Evolutionary conservation across 169 alveolate species (phyloP).

Genomic region (Amoebophrya sp.): DNA sequence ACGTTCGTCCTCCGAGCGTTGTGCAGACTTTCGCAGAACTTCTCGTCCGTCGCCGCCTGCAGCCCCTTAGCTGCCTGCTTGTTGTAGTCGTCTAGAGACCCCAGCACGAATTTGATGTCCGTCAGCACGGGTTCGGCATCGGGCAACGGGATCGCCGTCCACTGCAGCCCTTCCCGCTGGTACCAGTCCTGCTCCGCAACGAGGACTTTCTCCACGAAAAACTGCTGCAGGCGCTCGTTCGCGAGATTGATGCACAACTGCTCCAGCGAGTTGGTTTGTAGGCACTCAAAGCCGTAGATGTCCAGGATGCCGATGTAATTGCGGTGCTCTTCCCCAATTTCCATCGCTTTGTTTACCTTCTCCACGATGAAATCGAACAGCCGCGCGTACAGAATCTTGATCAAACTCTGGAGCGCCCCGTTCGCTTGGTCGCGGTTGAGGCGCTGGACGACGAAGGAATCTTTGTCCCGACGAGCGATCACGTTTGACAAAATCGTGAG

Average conservation of each 20-base stretch:
- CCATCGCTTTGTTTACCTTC: conserved; percentile 24
- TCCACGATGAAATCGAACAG: conserved; percentile 31
- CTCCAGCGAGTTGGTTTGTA: conserved; percentile 89
- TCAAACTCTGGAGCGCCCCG: background rate
- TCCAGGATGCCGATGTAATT: conserved; percentile 88
- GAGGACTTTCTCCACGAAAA: conserved; percentile 49
- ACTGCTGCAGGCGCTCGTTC: conserved; percentile 90
- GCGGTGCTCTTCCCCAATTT: conserved; percentile 39
- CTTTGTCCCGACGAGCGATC: background rate
- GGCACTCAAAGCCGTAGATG: conserved; percentile 96
- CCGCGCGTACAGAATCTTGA: conserved; percentile 22
- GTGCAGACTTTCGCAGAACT: background rate
- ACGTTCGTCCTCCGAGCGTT: background rate
- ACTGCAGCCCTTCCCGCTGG: background rate
- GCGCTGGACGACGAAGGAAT: background rate
- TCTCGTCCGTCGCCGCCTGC: background rate
- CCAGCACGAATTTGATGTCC: background rate
- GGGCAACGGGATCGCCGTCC: background rate
- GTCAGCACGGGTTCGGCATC: background rate
- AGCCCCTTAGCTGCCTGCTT: background rate
- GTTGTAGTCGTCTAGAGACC: background rate
- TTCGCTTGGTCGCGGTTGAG: background rate
- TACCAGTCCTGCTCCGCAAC: background rate
- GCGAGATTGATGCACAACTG: conserved; percentile 91
- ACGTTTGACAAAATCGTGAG: background rate